Evolutionary conservation across 192 early-diverging fungal genomes (phyloP).

Genomic region (Diversispora epigaea): DNA sequence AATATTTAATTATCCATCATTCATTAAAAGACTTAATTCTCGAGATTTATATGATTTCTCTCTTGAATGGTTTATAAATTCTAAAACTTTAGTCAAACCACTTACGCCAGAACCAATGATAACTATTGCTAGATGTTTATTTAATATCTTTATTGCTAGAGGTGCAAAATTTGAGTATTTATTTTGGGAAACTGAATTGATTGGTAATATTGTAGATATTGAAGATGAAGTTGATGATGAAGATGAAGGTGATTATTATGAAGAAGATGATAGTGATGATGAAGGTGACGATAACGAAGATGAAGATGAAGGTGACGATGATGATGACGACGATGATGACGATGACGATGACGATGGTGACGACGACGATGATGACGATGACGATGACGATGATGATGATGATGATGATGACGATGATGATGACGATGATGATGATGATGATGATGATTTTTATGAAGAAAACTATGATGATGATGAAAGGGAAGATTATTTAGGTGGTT

Average conservation of each 20-base stretch:
- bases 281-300: background rate
- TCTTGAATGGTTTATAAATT: background rate
- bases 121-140: conserved; percentile 14
- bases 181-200: background rate
- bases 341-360: background rate
- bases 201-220: background rate
- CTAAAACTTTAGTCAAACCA: background rate
- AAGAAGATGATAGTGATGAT: background rate
- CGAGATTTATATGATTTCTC: conserved; percentile 14
- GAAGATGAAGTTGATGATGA: background rate
- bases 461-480: background rate
- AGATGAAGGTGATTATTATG: background rate
- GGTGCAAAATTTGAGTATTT: conserved; percentile 13
- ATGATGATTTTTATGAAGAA: background rate
- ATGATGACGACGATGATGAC: background rate
- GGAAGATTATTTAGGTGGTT: background rate
- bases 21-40: conserved; percentile 12
- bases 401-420: background rate
- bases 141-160: conserved; percentile 2
- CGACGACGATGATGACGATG: background rate
- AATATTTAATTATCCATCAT: conserved; percentile 19
- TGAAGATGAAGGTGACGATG: background rate
- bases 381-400: background rate
- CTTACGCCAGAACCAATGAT: background rate
- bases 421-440: background rate